phyloP scores from a whole-genome alignment of 116 monocot genomes.

The Trichopus zeylanicus region DNA sequence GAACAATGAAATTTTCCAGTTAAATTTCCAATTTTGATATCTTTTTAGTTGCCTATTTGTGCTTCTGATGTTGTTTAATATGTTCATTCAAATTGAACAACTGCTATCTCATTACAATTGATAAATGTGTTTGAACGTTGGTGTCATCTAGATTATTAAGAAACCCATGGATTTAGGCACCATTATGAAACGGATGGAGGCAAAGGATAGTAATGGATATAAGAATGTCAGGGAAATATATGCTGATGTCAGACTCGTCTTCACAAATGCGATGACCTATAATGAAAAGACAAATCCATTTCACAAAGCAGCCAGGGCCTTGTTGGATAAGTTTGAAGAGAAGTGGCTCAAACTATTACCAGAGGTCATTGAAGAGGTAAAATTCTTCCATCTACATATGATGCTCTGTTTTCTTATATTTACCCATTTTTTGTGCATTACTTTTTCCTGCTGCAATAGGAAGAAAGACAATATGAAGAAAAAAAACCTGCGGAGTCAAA shows the following conservation, averaged over 20 bases:
- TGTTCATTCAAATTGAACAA: neutral
- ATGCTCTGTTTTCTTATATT: neutral
- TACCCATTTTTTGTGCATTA: neutral
- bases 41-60: neutral
- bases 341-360: constrained; percentile 79
- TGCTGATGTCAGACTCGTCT: constrained; percentile 81
- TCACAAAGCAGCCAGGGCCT: constrained; percentile 66
- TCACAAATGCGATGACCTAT: constrained; percentile 91
- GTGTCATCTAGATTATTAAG: constrained; percentile 51
- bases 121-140: neutral
- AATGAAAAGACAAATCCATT: constrained; percentile 58
- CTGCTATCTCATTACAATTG: neutral
- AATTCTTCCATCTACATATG: neutral
- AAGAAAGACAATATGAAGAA: constrained; percentile 66
- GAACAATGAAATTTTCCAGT: neutral
- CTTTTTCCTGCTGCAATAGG: constrained; percentile 27
- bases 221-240: constrained; percentile 85
- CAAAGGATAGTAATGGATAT: constrained; percentile 65
- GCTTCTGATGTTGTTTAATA: neutral
- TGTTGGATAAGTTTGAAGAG: constrained; percentile 80
- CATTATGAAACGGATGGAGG: constrained; percentile 70
- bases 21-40: neutral
- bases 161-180: constrained; percentile 94
- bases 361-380: constrained; percentile 85
- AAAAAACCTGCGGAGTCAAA: constrained; percentile 33